Evolutionary conservation across 768 basidiomycete species (phyloP), one percentile per base, ranked within the genome.

Genomic region (Amanita muscaria): DNA sequence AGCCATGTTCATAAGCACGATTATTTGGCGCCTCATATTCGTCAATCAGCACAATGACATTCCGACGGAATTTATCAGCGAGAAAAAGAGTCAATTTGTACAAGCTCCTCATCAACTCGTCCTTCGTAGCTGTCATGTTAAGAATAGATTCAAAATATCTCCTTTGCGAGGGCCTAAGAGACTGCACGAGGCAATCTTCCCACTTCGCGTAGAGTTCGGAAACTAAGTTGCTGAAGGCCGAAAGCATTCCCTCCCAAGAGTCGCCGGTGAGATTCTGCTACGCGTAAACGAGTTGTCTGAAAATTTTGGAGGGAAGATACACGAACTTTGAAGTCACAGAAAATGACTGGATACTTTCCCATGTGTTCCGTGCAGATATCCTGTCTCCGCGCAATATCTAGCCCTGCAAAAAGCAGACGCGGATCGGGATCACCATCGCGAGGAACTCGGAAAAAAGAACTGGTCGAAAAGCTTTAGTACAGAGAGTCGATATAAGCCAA

Each of bases 301-400:
- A 21, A 25, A 43, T 5, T 38, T 38, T 35, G 27, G 32, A 47
- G 23, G 42, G 40, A 45, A 51, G 30, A 49, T 34, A 35, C 40
- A 51, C 47, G 25, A 40, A 51, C 50, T 24, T 35, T 51, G 40
- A 48, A 48, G 41, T 50, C 49, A 19, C 37, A 40, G 33, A 49
- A 49, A 19, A 49, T 50, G 11, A 48, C 49, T 31, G 49, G 43
- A 50, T 50, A 50, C 35, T 50, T 50, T 24, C 49, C 49, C 49
- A 50, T 50, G 46, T 50, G 46, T 29, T 47, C 22, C 40, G 37
- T 34, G 38, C 49, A 50, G 49, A 50, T 47, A 37, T 48, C 46
- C 22, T 29, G 49, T 30, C 29, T 47, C 31, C 40, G 47, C 22
- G 46, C 40, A 23, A 50, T 48, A 43, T 50, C 38, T 47, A 50